Evolutionary conservation across 176 grass and related monocot species (phyloP).

Genomic region (Zoysia japonica): DNA sequence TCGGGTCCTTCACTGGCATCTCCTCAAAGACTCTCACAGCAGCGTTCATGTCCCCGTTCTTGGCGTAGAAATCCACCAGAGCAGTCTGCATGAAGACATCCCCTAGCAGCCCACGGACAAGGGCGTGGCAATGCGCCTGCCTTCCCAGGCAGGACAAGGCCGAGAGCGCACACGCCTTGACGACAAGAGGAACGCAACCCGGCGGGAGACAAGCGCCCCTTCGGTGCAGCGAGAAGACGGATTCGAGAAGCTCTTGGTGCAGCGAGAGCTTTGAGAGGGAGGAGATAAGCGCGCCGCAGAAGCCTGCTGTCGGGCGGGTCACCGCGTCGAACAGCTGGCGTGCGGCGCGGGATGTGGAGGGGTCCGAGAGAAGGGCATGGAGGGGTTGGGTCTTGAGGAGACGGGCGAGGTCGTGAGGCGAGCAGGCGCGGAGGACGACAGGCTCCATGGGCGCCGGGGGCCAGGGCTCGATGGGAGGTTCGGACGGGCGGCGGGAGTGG

Average conservation of each 20-base stretch:
- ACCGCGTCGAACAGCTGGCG: slow-evolving; percentile 71
- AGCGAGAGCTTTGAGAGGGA: slow-evolving; percentile 59
- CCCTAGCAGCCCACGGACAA: slow-evolving; percentile 51
- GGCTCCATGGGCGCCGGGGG: slow-evolving; percentile 40
- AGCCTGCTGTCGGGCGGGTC: slow-evolving; percentile 43
- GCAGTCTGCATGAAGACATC: slow-evolving; percentile 64
- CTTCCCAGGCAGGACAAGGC: slow-evolving; percentile 46
- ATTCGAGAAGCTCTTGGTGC: slow-evolving; percentile 52
- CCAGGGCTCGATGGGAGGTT: neutral
- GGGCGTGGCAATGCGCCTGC: slow-evolving; percentile 60
- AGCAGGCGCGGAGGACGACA: slow-evolving; percentile 34
- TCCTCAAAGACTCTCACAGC: slow-evolving; percentile 61
- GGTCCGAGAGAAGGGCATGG: slow-evolving; percentile 43
- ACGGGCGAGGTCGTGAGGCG: slow-evolving; percentile 15
- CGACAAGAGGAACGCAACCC: slow-evolving; percentile 48
- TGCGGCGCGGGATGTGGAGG: slow-evolving; percentile 39
- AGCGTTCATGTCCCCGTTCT: slow-evolving; percentile 57
- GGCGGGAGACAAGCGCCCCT: slow-evolving; percentile 37
- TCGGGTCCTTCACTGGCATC: slow-evolving; percentile 56
- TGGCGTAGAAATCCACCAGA: slow-evolving; percentile 87
- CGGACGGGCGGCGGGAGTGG: neutral
- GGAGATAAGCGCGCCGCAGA: slow-evolving; percentile 52
- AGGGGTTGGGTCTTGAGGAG: slow-evolving; percentile 57
- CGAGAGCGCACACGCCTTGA: slow-evolving; percentile 62
- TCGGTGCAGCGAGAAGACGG: slow-evolving; percentile 47